These are phyloP conservation scores for Pseudogymnoascus sp. DNA, from an alignment of 2,329 filamentous ascomycete species.

Conservation along the genomic window DNA sequence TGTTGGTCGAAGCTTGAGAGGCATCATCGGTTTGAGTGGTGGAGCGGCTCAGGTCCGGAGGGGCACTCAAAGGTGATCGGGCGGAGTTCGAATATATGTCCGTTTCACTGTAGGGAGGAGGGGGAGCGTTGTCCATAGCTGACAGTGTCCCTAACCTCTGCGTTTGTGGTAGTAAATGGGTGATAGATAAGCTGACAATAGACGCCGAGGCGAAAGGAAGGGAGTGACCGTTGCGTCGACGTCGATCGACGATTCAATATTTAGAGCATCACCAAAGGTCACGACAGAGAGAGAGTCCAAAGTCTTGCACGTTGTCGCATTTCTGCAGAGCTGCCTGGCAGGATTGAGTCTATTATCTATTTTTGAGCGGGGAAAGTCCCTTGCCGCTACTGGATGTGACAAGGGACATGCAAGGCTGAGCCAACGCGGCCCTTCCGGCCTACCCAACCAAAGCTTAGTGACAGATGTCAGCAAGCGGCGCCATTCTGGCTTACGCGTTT, in stretches of 20 bases:
- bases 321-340: conserved; percentile 5
- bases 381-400: conserved; percentile 4
- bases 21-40: conserved; percentile 30
- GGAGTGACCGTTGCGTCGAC: neutral
- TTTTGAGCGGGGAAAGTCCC: conserved; percentile 1
- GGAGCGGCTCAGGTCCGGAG: conserved; percentile 19
- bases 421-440: neutral
- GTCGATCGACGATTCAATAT: neutral
- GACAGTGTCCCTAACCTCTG: neutral
- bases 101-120: conserved; percentile 49
- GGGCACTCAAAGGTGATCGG: conserved; percentile 20
- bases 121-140: conserved; percentile 34
- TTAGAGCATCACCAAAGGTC: conserved; percentile 2
- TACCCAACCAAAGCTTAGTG: conserved; percentile 3
- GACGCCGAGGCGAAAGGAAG: neutral
- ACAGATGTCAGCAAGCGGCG: neutral
- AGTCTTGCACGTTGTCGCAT: conserved; percentile 6
- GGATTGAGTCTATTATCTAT: conserved; percentile 9
- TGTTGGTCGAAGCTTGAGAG: conserved; percentile 26
- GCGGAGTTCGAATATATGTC: conserved; percentile 43
- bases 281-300: neutral
- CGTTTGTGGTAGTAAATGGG: neutral
- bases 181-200: neutral
- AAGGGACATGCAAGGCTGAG: neutral
- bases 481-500: conserved; percentile 1